Evolutionary conservation across 106 monocot species (phyloP).

Genomic region (Chionographis japonica): DNA sequence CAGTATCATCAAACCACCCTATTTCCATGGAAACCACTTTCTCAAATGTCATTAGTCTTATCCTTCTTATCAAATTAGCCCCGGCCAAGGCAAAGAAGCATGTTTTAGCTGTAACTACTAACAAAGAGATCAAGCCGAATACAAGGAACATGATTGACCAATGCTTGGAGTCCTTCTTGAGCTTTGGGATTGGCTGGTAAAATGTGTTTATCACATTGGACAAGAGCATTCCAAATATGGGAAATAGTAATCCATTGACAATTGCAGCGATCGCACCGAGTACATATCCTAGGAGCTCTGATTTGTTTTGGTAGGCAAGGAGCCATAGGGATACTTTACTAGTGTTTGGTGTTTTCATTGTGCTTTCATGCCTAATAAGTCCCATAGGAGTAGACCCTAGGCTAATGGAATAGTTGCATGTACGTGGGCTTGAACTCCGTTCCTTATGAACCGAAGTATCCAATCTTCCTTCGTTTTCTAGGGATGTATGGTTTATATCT

Average conservation of each 20-base stretch:
- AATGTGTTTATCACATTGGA: slow-evolving; percentile 20
- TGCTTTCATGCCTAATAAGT: background rate
- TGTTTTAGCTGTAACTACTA: background rate
- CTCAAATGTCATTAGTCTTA: slow-evolving; percentile 9
- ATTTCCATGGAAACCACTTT: slow-evolving; percentile 20
- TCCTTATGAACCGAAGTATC: background rate
- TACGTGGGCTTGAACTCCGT: background rate
- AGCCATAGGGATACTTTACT: slow-evolving; percentile 7
- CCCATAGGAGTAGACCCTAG: background rate
- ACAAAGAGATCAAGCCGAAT: background rate
- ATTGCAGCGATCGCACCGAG: slow-evolving; percentile 20
- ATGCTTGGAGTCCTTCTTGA: slow-evolving; percentile 19
- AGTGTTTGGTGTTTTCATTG: background rate
- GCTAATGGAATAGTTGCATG: background rate
- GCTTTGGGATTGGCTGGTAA: slow-evolving; percentile 22
- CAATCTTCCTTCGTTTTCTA: background rate
- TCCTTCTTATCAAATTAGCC: slow-evolving; percentile 5
- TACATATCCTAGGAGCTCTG: slow-evolving; percentile 19
- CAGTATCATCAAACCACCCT: slow-evolving; percentile 34
- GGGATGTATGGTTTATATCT: background rate
- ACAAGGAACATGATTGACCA: slow-evolving; percentile 22
- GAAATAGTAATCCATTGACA: slow-evolving; percentile 15
- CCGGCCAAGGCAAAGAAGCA: slow-evolving; percentile 8
- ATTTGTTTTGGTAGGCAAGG: slow-evolving; percentile 30
- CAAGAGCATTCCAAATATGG: slow-evolving; percentile 20